Evolutionary conservation across 306 rosid genomes (phyloP).

Genomic region (Notholithocarpus densiflorus): DNA sequence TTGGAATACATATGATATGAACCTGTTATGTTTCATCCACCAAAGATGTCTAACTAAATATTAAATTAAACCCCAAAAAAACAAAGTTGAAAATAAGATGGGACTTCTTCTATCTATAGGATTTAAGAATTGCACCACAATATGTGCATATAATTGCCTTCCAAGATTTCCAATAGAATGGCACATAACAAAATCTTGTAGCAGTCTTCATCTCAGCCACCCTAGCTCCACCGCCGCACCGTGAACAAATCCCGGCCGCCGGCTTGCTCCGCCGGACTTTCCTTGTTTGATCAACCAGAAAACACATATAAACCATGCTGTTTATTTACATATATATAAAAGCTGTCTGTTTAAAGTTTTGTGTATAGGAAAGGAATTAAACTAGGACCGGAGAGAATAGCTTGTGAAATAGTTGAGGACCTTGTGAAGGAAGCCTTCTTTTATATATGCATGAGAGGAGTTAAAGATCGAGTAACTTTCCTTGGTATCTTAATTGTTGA

Average conservation of each 20-base stretch:
- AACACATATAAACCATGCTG: constrained; percentile 73
- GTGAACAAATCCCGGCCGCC: constrained; percentile 74
- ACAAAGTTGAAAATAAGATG: no score
- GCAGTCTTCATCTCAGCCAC: constrained; percentile 83
- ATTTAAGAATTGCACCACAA: constrained; percentile 67
- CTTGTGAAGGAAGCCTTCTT: background rate
- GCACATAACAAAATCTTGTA: constrained; percentile 82
- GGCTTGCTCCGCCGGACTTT: constrained; percentile 75
- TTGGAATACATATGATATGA: no score
- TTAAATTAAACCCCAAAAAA: no score
- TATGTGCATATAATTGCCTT: constrained; percentile 72
- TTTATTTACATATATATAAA: no score
- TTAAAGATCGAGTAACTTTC: constrained; percentile 21
- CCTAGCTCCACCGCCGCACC: constrained; percentile 92
- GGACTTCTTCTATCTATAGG: constrained; percentile 31
- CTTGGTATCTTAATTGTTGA: background rate
- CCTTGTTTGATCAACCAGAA: constrained; percentile 72
- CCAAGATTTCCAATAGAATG: constrained; percentile 79
- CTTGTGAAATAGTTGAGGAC: background rate
- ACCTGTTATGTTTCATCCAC: no score
- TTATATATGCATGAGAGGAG: background rate
- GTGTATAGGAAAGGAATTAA: background rate
- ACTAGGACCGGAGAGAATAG: background rate
- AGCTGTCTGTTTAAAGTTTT: no score
- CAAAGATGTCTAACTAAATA: no score